Percentiles rank a stretch among this genome's conserved stretches.
These are phyloP conservation scores for Centaurea solstitialis DNA, from an alignment of 129 eudicot genomes.

Conservation along the genomic window DNA sequence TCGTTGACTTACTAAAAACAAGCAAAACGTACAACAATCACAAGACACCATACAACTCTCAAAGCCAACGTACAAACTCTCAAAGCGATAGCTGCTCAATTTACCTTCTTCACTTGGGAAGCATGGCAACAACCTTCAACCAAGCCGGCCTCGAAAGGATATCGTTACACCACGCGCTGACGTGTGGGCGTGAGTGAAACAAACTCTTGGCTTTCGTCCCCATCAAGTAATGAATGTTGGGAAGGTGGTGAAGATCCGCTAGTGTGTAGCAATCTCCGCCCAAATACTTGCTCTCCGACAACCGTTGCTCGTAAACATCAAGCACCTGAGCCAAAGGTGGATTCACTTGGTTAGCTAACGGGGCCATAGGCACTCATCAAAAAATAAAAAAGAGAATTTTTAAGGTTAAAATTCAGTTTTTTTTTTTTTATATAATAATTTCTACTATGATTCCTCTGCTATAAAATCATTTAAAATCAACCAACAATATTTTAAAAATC, in stretches of 20 bases:
- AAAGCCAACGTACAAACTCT: too few relatives aligned
- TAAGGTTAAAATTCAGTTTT: too few relatives aligned
- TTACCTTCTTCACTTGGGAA: background rate
- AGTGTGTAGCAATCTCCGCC: conserved; percentile 60
- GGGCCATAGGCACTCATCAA: too few relatives aligned
- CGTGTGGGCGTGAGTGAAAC: conserved; percentile 50
- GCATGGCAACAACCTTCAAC: conserved; percentile 37
- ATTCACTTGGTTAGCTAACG: too few relatives aligned
- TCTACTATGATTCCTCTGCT: too few relatives aligned
- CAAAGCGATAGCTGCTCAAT: too few relatives aligned
- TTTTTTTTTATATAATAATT: too few relatives aligned
- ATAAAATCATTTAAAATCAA: too few relatives aligned
- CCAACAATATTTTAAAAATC: too few relatives aligned
- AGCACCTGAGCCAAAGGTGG: conserved; percentile 38
- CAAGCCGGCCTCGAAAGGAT: conserved; percentile 64
- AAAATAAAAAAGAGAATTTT: too few relatives aligned
- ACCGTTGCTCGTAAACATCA: conserved; percentile 58
- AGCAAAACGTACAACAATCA: conserved; percentile 1
- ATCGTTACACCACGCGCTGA: conserved; percentile 43
- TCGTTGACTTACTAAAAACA: background rate
- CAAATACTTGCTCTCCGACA: conserved; percentile 57
- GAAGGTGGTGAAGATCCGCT: conserved; percentile 73
- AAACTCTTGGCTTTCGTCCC: conserved; percentile 36
- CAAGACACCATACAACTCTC: background rate
- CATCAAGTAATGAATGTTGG: conserved; percentile 30